Evolutionary conservation across 257 asterid genomes (phyloP).

Genomic region (Penstemon barbatus): DNA sequence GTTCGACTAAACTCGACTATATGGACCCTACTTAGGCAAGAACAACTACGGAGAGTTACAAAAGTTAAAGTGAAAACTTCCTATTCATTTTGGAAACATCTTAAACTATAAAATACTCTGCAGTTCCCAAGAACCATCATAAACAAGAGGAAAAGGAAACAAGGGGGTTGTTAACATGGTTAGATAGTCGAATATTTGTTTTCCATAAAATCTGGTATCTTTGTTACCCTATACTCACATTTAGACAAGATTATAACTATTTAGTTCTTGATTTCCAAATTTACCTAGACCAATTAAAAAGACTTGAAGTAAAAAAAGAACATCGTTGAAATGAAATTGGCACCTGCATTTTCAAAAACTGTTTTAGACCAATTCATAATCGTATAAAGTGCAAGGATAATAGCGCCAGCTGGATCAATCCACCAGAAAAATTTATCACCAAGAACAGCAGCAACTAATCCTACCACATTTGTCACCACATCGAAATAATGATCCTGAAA

Average conservation of each 20-base stretch:
- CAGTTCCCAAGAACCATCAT: too few relatives aligned
- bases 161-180: too few relatives aligned
- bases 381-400: constrained; percentile 81
- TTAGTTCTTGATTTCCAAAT: not conserved
- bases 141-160: too few relatives aligned
- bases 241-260: not conserved
- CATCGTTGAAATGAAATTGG: constrained; percentile 1
- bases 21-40: not conserved
- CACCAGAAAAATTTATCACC: constrained; percentile 83
- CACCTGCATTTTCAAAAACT: constrained; percentile 90
- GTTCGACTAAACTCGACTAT: too few relatives aligned
- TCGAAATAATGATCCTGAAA: constrained; percentile 90
- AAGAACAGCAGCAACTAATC: constrained; percentile 79
- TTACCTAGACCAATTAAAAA: not conserved
- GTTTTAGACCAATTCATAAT: constrained; percentile 82
- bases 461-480: constrained; percentile 85
- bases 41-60: not conserved
- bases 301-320: not conserved
- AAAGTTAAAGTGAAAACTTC: not conserved
- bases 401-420: constrained; percentile 90
- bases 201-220: not conserved
- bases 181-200: too few relatives aligned
- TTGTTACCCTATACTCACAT: not conserved
- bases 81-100: not conserved
- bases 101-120: too few relatives aligned